A percentile compares a stretch with the other conserved stretches of the same genome.
Conservation (phyloP, 2,329 filamentous ascomycete genomes). For the Paracoccidioides lutzii region DNA sequence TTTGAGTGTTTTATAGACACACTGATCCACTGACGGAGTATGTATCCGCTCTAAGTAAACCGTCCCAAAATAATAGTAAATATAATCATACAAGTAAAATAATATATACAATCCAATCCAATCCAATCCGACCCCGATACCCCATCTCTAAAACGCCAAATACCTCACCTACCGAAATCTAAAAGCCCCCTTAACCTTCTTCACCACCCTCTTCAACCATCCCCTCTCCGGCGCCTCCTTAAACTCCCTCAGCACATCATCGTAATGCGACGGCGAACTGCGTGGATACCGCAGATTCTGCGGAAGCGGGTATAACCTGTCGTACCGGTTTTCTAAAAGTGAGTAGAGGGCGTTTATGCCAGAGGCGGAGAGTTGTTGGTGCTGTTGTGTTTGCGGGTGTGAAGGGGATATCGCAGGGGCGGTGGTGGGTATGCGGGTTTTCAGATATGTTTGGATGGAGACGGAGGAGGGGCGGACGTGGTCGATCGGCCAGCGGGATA, state of each 20-base stretch:
- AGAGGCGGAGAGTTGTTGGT: conserved; percentile 14
- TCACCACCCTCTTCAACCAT: conserved; percentile 33
- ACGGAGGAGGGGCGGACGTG: conserved; percentile 33
- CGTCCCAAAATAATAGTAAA: no score
- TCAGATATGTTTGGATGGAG: conserved; percentile 32
- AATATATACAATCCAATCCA: background rate
- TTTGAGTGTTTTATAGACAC: no score
- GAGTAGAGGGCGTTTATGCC: conserved; percentile 46
- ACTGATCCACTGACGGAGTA: no score
- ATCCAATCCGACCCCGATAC: no score
- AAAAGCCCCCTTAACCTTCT: conserved; percentile 37
- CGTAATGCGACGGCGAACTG: conserved; percentile 41
- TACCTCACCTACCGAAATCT: conserved; percentile 25
- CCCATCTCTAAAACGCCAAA: background rate
- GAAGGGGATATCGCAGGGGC: conserved; percentile 5
- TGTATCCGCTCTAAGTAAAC: no score
- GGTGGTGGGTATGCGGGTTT: conserved; percentile 19
- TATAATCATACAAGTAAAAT: background rate
- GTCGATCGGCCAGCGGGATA: conserved; percentile 34
- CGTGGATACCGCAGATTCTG: conserved; percentile 36
- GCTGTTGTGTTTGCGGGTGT: conserved; percentile 7
- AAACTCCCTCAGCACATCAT: conserved; percentile 39
- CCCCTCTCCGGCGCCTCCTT: conserved; percentile 40
- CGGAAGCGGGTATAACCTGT: conserved; percentile 38
- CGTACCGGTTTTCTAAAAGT: conserved; percentile 47